Conservation (phyloP, 345 rosid species). For the Eucalyptus dawsonii region DNA sequence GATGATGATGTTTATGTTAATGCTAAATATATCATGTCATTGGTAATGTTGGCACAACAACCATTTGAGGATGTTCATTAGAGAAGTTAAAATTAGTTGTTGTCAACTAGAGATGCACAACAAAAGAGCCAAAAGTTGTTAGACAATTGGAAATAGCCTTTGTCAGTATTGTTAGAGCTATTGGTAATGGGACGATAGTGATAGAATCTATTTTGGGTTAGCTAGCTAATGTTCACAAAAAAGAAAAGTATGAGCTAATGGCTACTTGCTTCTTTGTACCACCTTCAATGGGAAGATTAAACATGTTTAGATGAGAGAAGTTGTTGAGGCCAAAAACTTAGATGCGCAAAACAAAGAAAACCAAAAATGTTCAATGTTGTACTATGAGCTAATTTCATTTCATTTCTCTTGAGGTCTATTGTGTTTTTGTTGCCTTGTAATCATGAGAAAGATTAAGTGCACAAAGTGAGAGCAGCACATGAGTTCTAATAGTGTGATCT, state of each 20-base stretch:
- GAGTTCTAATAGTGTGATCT: not conserved
- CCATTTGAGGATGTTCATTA: not conserved
- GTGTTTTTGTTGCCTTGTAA: not conserved
- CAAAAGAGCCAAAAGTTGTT: not conserved
- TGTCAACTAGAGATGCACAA: not conserved
- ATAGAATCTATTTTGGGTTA: not conserved
- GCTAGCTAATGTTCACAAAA: not conserved
- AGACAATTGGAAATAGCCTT: not conserved
- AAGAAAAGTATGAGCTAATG: not conserved
- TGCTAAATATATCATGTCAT: not conserved
- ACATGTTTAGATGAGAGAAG: not conserved
- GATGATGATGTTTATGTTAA: not conserved
- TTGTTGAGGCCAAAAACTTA: not conserved
- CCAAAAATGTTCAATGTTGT: too few species aligned
- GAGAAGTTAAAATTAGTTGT: not conserved
- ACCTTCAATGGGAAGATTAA: not conserved
- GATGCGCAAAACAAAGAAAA: too few species aligned
- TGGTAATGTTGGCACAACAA: not conserved
- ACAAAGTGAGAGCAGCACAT: not conserved
- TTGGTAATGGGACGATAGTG: fast-evolving
- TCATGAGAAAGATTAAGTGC: not conserved
- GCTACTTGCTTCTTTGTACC: not conserved
- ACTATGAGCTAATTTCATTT: too few species aligned
- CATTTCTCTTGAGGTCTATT: too few species aligned
- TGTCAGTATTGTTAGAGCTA: not conserved